A percentile compares a stretch with the other conserved stretches of the same genome.
Evolutionary conservation across 2,329 filamentous ascomycete genomes (phyloP).

Genomic region (Trichoderma aggressivum): DNA sequence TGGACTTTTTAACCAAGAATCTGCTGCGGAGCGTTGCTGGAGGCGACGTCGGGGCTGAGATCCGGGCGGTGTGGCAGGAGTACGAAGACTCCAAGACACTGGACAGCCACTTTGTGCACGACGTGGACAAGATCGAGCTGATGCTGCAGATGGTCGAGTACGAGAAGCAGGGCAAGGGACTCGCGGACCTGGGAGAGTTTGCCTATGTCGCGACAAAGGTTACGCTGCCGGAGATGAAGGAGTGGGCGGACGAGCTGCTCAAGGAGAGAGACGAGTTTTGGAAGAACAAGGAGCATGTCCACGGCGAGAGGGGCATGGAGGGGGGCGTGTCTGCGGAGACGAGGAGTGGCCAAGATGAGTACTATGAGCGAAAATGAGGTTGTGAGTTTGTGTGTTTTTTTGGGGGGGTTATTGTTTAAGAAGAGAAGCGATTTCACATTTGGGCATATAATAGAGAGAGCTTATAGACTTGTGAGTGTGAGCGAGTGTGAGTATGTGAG

Average conservation of each 20-base stretch:
- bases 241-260: constrained; percentile 75
- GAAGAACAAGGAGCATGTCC: constrained; percentile 48
- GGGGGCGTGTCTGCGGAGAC: constrained; percentile 38
- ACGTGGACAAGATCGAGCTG: constrained; percentile 96
- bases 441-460: neutral
- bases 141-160: constrained; percentile 96
- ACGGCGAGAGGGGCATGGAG: constrained; percentile 43
- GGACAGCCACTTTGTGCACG: constrained; percentile 88
- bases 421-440: constrained; percentile 3
- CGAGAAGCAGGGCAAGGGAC: constrained; percentile 65
- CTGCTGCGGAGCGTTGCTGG: constrained; percentile 73
- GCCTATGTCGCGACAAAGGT: constrained; percentile 72
- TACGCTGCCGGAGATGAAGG: constrained; percentile 70
- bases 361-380: constrained; percentile 40
- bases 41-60: constrained; percentile 64
- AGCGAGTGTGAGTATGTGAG: too few relatives aligned
- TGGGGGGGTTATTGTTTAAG: neutral
- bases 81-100: constrained; percentile 85
- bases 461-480: neutral
- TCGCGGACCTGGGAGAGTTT: constrained; percentile 81
- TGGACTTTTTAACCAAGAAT: constrained; percentile 79
- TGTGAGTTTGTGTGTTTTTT: neutral
- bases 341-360: constrained; percentile 45
- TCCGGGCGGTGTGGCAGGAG: constrained; percentile 84
- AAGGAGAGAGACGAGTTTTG: constrained; percentile 73